Conservation (phyloP, 306 rosid species). For the Luffa aegyptiaca region DNA sequence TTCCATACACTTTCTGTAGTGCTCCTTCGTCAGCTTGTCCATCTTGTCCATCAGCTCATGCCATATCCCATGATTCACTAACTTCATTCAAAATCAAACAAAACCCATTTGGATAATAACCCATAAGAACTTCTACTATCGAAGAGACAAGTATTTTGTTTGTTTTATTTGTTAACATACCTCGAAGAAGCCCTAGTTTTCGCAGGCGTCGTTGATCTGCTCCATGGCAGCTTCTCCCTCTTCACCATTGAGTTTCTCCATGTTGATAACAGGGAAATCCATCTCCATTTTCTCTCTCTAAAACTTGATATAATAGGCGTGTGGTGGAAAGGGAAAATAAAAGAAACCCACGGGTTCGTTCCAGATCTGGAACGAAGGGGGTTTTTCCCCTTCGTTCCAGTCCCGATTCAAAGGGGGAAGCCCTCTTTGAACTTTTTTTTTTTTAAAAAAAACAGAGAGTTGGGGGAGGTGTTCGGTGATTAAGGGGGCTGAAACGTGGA, state of each 20-base stretch:
- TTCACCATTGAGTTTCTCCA: slow-evolving; percentile 57
- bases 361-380: too few relatives aligned
- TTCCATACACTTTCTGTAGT: slow-evolving; percentile 78
- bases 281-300: slow-evolving; percentile 12
- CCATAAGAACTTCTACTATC: not conserved
- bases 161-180: slow-evolving; percentile 16
- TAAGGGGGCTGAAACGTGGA: too few relatives aligned
- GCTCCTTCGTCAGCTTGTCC: slow-evolving; percentile 81
- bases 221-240: slow-evolving; percentile 57
- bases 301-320: not conserved
- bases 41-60: slow-evolving; percentile 72
- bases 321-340: too few relatives aligned
- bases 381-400: too few relatives aligned
- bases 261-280: slow-evolving; percentile 66
- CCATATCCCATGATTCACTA: slow-evolving; percentile 81
- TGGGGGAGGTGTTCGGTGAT: too few relatives aligned
- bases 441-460: too few relatives aligned
- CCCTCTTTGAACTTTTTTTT: too few relatives aligned
- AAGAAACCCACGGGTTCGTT: too few relatives aligned
- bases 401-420: too few relatives aligned
- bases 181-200: slow-evolving; percentile 98
- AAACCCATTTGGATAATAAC: too few relatives aligned
- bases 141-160: too few relatives aligned
- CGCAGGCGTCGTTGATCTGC: slow-evolving; percentile 69
- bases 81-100: slow-evolving; percentile 15